phyloP scores from a whole-genome alignment of 1,284 basidiomycete genomes.

The Sutorius eximius region DNA sequence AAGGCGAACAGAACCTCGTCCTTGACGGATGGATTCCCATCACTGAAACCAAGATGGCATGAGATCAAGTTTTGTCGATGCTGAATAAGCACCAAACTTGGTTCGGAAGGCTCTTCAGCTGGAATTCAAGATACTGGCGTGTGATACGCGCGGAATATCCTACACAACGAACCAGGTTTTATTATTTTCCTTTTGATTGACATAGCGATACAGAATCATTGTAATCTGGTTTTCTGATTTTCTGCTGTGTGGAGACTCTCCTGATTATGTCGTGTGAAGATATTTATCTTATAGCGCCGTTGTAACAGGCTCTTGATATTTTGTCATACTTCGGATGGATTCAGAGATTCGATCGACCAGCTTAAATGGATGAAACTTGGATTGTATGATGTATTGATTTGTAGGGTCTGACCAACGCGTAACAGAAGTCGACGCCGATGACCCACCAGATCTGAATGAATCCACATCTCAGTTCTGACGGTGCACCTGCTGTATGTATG shows the following conservation, averaged over 20 bases:
- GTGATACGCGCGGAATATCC: background rate
- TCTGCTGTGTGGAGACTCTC: background rate
- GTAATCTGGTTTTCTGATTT: background rate
- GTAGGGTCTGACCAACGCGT: background rate
- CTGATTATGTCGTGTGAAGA: background rate
- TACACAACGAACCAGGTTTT: background rate
- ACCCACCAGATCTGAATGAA: too few species aligned
- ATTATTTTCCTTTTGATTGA: background rate
- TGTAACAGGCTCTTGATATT: background rate
- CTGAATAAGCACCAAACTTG: background rate
- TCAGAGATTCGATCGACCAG: background rate
- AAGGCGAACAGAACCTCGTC: too few species aligned
- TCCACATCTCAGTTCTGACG: too few species aligned
- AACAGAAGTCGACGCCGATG: too few species aligned
- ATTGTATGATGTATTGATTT: background rate
- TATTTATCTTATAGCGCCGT: background rate
- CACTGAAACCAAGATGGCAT: background rate
- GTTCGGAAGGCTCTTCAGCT: background rate
- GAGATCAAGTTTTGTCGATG: background rate
- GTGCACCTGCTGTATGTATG: too few species aligned
- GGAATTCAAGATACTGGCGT: background rate
- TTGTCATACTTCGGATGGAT: background rate
- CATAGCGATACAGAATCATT: background rate
- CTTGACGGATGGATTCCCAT: too few species aligned
- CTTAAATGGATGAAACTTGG: background rate